phyloP scores from a whole-genome alignment of 805 yeast species.

The Zygosaccharomyces rouxii region DNA sequence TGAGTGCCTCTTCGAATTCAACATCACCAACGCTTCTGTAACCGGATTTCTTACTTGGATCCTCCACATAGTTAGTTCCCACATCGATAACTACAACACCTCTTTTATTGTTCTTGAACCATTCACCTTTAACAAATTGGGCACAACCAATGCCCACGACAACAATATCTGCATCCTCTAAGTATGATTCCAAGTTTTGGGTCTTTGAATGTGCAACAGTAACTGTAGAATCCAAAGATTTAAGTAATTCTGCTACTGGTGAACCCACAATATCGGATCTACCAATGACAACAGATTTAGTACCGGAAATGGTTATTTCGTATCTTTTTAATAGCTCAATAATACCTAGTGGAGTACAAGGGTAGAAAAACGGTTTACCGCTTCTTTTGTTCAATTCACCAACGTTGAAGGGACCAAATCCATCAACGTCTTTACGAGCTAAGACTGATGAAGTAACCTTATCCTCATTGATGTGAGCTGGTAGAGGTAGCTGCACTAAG shows the following conservation, averaged over 20 bases:
- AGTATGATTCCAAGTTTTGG: constrained; percentile 50
- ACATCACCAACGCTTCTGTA: constrained; percentile 74
- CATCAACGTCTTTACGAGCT: constrained; percentile 88
- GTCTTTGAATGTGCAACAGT: constrained; percentile 81
- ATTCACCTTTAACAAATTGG: constrained; percentile 65
- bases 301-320: constrained; percentile 65
- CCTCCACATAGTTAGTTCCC: constrained; percentile 73
- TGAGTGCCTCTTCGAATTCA: constrained; percentile 51
- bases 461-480: constrained; percentile 73
- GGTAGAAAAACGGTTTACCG: constrained; percentile 76
- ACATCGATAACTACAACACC: constrained; percentile 75
- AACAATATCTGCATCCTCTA: constrained; percentile 75
- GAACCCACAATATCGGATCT: constrained; percentile 95
- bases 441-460: constrained; percentile 75
- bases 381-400: constrained; percentile 88
- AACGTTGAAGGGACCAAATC: constrained; percentile 81
- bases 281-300: constrained; percentile 86
- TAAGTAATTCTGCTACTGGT: constrained; percentile 82
- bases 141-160: constrained; percentile 76
- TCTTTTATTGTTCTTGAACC: constrained; percentile 49
- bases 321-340: constrained; percentile 72
- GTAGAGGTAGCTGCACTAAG: constrained; percentile 86
- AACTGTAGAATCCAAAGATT: constrained; percentile 79
- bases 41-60: constrained; percentile 62
- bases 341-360: constrained; percentile 95